These are phyloP conservation scores for Mycena alexandri DNA, from an alignment of 768 basidiomycete genomes.

Conservation along the genomic window DNA sequence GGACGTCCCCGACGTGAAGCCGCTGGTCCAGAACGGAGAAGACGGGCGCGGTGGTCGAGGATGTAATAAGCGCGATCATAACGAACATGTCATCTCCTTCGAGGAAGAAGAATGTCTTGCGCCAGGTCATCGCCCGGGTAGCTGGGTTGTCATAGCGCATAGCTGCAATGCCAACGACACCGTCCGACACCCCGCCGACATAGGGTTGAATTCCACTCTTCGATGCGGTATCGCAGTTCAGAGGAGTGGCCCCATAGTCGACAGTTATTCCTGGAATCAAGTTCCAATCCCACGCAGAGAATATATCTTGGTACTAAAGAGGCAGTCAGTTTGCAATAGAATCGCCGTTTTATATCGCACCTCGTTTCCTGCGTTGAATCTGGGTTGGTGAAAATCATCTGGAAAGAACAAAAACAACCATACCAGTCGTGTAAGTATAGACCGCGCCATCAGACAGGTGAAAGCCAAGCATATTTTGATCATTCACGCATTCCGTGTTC, in stretches of 20 bases:
- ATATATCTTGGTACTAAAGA: conserved; percentile 54
- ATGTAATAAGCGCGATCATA: conserved; percentile 44
- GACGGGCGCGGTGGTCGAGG: conserved; percentile 42
- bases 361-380: conserved; percentile 52
- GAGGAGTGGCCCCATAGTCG: conserved; percentile 47
- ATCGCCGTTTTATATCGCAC: background rate
- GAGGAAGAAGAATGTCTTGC: conserved; percentile 55
- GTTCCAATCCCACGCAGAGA: conserved; percentile 71
- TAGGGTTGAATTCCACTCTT: conserved; percentile 44
- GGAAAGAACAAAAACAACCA: background rate
- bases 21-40: conserved; percentile 53
- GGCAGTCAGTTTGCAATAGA: background rate
- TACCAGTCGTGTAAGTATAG: conserved; percentile 55
- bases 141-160: conserved; percentile 54
- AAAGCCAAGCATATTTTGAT: conserved; percentile 61
- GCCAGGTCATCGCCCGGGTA: conserved; percentile 46
- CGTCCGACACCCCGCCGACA: conserved; percentile 53
- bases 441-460: conserved; percentile 64
- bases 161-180: conserved; percentile 47
- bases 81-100: conserved; percentile 50
- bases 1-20: conserved; percentile 38
- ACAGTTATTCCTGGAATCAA: conserved; percentile 62
- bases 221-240: conserved; percentile 40
- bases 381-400: background rate
- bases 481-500: conserved; percentile 63